These are phyloP conservation scores for Tuber microsphaerosporum DNA, from an alignment of 495 filamentous ascomycete species.

Conservation along the genomic window DNA sequence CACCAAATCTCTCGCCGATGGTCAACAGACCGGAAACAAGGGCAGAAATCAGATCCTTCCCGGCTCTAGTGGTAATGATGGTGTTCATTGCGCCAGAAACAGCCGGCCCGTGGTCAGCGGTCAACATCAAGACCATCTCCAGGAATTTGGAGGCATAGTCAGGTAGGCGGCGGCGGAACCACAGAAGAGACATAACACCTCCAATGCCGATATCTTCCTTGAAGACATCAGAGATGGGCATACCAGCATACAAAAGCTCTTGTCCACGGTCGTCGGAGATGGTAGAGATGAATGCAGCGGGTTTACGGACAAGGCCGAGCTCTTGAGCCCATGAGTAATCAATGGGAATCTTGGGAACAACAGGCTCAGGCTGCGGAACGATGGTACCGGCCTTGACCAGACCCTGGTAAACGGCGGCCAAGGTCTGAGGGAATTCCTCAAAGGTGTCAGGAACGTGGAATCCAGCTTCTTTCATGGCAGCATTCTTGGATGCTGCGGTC, in stretches of 20 bases:
- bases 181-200: constrained; percentile 98
- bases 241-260: constrained; percentile 95
- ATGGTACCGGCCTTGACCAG: constrained; percentile 77
- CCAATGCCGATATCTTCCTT: constrained; percentile 96
- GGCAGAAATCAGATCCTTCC: constrained; percentile 94
- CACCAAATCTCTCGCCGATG: constrained; percentile 96
- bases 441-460: constrained; percentile 94
- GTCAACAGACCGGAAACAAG: constrained; percentile 94
- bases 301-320: constrained; percentile 97
- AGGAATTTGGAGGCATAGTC: constrained; percentile 96
- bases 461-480: constrained; percentile 87
- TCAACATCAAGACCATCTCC: constrained; percentile 99
- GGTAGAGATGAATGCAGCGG: constrained; percentile 98
- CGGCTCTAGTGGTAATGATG: constrained; percentile 97
- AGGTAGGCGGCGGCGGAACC: constrained; percentile 98
- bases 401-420: constrained; percentile 74
- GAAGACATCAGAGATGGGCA: constrained; percentile 99
- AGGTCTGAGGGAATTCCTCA: constrained; percentile 76
- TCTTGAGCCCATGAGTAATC: constrained; percentile 99
- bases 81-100: constrained; percentile 99
- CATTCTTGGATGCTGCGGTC: constrained; percentile 93
- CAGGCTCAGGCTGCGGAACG: constrained; percentile 76
- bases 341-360: constrained; percentile 97
- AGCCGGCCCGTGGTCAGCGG: constrained; percentile 96
- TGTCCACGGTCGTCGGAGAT: constrained; percentile 99